phyloP scores from a whole-genome alignment of 306 rosid species.

The Canavalia ensiformis region DNA sequence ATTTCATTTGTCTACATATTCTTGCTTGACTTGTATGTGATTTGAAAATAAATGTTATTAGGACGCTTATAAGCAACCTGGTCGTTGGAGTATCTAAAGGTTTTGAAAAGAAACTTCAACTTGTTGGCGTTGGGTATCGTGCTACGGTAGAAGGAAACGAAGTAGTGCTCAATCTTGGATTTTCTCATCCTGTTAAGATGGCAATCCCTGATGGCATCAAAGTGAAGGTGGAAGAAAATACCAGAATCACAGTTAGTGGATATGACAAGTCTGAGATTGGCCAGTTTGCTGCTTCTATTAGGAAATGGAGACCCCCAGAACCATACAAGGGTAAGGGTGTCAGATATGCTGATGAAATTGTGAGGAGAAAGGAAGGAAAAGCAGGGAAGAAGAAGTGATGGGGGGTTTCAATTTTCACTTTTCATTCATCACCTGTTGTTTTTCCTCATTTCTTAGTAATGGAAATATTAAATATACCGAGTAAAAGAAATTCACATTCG shows the following conservation, averaged over 20 bases:
- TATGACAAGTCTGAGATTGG: slow-evolving; percentile 87
- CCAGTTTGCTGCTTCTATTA: slow-evolving; percentile 89
- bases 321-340: slow-evolving; percentile 99
- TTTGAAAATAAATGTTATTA: slow-evolving; percentile 50
- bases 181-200: slow-evolving; percentile 98
- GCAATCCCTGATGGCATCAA: slow-evolving; percentile 74
- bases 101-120: slow-evolving; percentile 90
- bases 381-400: slow-evolving; percentile 91
- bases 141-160: slow-evolving; percentile 82
- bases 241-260: slow-evolving; percentile 84
- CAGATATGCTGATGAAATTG: slow-evolving; percentile 89
- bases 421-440: slow-evolving; percentile 31
- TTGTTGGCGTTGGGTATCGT: slow-evolving; percentile 97
- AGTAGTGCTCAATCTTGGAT: slow-evolving; percentile 89
- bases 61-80: slow-evolving; percentile 94
- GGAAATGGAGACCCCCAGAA: slow-evolving; percentile 99
- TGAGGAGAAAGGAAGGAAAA: slow-evolving; percentile 95
- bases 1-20: slow-evolving; percentile 3
- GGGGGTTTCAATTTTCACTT: slow-evolving; percentile 37
- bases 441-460: slow-evolving; percentile 29
- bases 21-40: slow-evolving; percentile 42
- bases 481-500: slow-evolving; percentile 38
- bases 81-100: slow-evolving; percentile 98
- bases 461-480: slow-evolving; percentile 35
- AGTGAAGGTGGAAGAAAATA: slow-evolving; percentile 93